Base-by-base conservation (phyloP, 2,329 filamentous ascomycete species). In the Ophiostoma ulmi region DNA sequence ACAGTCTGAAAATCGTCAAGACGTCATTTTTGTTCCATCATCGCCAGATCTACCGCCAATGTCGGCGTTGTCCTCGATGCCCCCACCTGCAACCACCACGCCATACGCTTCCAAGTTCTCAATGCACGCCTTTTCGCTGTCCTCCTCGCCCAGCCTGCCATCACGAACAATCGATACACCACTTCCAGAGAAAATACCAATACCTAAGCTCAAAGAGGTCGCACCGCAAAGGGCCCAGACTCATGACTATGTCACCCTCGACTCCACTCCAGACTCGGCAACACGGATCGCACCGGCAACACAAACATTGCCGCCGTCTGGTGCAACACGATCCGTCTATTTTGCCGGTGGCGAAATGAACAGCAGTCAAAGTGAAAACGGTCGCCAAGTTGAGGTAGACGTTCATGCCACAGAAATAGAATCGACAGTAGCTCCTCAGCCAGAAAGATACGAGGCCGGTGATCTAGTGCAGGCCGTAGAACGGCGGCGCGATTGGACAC, bases 401-500 rank as follows among this genome's bases (percentile, higher is more conserved):
- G 10, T 2, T 4, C 10, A 8, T 39, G 17, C 35, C 1, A 22
- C 35, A 5, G 17, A 22, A 11, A 14, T 2, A 14, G 36, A 26
- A 14, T n/a, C n/a, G 11, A 10, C 35, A 20, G 35, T 20, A 20
- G 17, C 35, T 6, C 13, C 63, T 7, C 36, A 8, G 20, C 36
- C 35, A 8, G 55, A 67, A 26, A 26, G 35, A 31, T 72, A 72
- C 48, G 48, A 66, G 1, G 17, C 69, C 3, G 69, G 71, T n/a
- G 67, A 70, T 17, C 39, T 70, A 8, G 83, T 85, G 69, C 78
- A 77, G 65, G 90, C 90, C 8, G 77, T 85, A 36, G 81, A 80
- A 65, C 83, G 90, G 72, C 83, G 87, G 72, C 76, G 80, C 17
- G 84, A 89, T 71, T 93, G 91, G 91, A 93, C 91, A 0, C 91